Base-by-base conservation (phyloP, 495 filamentous ascomycete genomes). In the Neurospora intermedia region DNA sequence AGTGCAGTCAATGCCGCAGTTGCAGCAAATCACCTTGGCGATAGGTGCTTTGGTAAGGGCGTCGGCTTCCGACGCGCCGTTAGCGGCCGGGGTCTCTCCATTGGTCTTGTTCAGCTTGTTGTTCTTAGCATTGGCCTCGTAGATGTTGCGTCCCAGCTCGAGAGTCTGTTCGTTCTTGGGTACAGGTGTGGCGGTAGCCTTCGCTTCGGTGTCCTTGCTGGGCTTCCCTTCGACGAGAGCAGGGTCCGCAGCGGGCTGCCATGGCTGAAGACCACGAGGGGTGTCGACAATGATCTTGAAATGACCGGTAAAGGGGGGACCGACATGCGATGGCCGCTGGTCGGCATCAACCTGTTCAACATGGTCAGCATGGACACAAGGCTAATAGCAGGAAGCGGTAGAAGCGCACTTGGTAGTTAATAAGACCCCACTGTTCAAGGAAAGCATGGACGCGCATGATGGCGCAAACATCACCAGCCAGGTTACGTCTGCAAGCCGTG, bases 401-500 rank as follows among this genome's bases (percentile, higher is more conserved):
- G 39, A 69, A 66, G 42, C 80, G n/a, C 84, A 97, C 96, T 84
- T 99, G 96, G 79, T 98, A 99, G 81, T 99, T 99, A 76, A 99
- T 98, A 79, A 99, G 83, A 13, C 96, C 96, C 96, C 96, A 99
- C 80, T 98, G 94, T 83, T 99, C 96, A n/a, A 99, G 87, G 84
- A 98, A 98, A 6, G 93, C 92, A 82, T 99, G 96, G 35, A 99
- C 93, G 71, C 96, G 90, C 96, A 98, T 98, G 75, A 99, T 98
- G 16, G 96, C 96, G 81, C 96, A 98, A 71, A 99, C 96, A 83
- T 99, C 96, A 74, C 96, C 96, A 9, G 96, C 94, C 75, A 99
- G 86, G 80, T 99, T 99, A 71, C 96, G 89, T 74, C 96, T 86
- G 80, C 96, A 99, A n/a, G 96, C 96, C 11, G 96, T 99, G 71